Evolutionary conservation across 192 early-diverging fungal species (phyloP), one percentile per base, ranked within the genome.

Genomic region (Kappamyces sp.): DNA sequence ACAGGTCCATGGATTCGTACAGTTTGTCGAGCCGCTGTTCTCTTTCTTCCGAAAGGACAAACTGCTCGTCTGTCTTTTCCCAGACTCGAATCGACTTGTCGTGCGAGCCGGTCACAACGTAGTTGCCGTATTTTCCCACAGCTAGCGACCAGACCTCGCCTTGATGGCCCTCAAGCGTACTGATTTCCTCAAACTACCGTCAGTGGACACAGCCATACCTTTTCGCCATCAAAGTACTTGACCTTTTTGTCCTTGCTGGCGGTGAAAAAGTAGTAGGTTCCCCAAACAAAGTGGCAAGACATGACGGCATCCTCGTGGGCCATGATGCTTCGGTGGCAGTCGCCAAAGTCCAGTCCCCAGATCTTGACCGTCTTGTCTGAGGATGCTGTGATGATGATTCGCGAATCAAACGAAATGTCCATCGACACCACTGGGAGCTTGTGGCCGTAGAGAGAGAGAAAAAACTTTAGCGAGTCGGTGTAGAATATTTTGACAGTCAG

Each of bases 281-380:
- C 88, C 75, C 84, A 89, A 2, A 96, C 91, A 74, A 91, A 98
- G 53, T 85, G 84, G 34, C 89, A 81, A 8, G 73, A 70, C 74
- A 93, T 96, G 43, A 98, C 87, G 46, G 83, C 80, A 65, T 96
- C 94, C 64, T 91, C 85, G 78, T 99, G 96, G 12, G 91, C 94
- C 60, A 91, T 80, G 46, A 99, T 62, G 43, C 90, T 92, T 65
- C 86, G 84, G 68, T 95, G 96, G 66, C 96, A 99, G 79, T 99
- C 96, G 48, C 96, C 96, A 77, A 99, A 99, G 76, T 99, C 96
- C 59, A 97, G 70, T 34, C 96, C 96, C 96, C 96, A 99, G 36
- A 99, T 75, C 72, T 99, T 99, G 47, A 99, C 83, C 51, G 91
- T 93, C 79, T 98, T 97, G 75, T 99, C 96, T 0, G 92, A 88